phyloP scores from a whole-genome alignment of 352 stramenopile species.

The Pythium coloratum region DNA sequence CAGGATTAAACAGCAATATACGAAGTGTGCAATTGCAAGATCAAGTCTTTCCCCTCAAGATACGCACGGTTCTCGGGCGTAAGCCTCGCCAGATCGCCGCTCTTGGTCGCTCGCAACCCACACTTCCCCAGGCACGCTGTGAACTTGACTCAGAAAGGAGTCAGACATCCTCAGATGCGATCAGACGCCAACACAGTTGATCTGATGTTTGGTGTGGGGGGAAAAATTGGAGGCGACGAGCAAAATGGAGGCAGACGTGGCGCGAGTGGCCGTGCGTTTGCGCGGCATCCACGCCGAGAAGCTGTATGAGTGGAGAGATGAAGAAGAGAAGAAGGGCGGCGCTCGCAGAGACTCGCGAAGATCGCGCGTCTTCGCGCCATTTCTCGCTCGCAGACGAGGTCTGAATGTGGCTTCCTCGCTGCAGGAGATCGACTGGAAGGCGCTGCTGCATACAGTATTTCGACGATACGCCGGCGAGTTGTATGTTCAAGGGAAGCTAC shows the following conservation, averaged over 20 bases:
- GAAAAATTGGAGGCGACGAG: background rate
- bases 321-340: background rate
- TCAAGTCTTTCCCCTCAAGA: slow-evolving; percentile 67
- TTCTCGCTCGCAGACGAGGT: slow-evolving; percentile 4
- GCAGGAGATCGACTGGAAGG: slow-evolving; percentile 12
- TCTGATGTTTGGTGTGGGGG: background rate
- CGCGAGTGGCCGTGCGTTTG: background rate
- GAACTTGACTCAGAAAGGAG: background rate
- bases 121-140: too few relatives aligned
- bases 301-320: background rate
- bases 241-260: background rate
- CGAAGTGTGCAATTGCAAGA: slow-evolving; percentile 44
- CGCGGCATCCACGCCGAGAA: background rate
- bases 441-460: slow-evolving; percentile 27
- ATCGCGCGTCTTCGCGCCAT: background rate
- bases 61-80: slow-evolving; percentile 58
- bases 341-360: background rate
- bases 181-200: background rate
- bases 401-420: background rate
- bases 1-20: too few relatives aligned
- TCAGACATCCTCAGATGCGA: background rate
- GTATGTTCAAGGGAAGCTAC: slow-evolving; percentile 37
- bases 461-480: slow-evolving; percentile 33
- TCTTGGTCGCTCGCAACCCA: slow-evolving; percentile 36
- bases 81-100: slow-evolving; percentile 40